These are phyloP conservation scores for Penicillium crystallinum DNA, from an alignment of 495 filamentous ascomycete species.

Conservation along the genomic window DNA sequence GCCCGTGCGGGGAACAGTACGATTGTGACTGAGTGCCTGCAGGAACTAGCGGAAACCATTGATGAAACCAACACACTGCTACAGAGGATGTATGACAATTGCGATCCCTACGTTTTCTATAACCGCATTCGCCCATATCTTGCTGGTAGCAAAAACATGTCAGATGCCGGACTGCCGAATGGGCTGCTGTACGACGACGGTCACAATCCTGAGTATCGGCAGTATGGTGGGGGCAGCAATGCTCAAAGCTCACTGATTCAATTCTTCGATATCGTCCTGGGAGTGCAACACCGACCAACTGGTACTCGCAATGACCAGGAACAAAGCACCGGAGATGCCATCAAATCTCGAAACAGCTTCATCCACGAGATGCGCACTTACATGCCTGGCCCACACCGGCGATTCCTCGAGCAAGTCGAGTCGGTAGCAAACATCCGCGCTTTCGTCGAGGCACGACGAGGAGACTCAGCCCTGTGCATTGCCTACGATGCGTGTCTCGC, in stretches of 20 bases:
- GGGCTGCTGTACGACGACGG: slow-evolving; percentile 86
- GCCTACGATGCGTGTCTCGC: slow-evolving; percentile 89
- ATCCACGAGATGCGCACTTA: slow-evolving; percentile 94
- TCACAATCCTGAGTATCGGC: slow-evolving; percentile 59
- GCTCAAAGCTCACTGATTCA: slow-evolving; percentile 93
- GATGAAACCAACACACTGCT: slow-evolving; percentile 75
- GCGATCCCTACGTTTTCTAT: slow-evolving; percentile 91
- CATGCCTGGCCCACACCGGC: slow-evolving; percentile 90
- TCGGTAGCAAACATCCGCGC: slow-evolving; percentile 81
- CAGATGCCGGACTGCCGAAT: slow-evolving; percentile 77
- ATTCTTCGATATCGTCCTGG: slow-evolving; percentile 90
- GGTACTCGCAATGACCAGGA: slow-evolving; percentile 48
- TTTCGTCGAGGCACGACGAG: slow-evolving; percentile 63
- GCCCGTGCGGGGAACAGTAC: slow-evolving; percentile 64
- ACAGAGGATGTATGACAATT: slow-evolving; percentile 83
- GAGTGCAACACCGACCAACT: slow-evolving; percentile 86
- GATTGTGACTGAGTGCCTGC: slow-evolving; percentile 69
- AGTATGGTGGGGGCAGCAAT: slow-evolving; percentile 88
- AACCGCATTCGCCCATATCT: slow-evolving; percentile 89
- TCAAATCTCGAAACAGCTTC: slow-evolving; percentile 66
- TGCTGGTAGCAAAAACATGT: slow-evolving; percentile 96
- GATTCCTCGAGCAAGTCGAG: slow-evolving; percentile 77
- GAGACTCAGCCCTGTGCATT: slow-evolving; percentile 60
- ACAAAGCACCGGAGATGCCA: slow-evolving; percentile 8
- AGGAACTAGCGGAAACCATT: slow-evolving; percentile 74